Conservation (phyloP, 495 filamentous ascomycete species). For the Usnea hakonensis region DNA sequence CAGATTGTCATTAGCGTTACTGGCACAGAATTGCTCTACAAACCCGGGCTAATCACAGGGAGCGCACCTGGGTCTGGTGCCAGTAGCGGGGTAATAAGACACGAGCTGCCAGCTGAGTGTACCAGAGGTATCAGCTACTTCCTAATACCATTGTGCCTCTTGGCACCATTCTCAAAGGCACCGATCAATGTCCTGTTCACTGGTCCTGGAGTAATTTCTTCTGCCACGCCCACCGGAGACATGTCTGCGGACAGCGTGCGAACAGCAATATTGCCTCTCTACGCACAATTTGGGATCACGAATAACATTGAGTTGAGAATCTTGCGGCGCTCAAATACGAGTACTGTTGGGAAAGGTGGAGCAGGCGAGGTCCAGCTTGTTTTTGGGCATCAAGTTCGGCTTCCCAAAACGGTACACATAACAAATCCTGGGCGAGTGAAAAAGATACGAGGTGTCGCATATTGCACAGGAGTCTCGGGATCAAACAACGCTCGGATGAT, state of each 20-base stretch:
- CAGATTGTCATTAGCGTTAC: constrained; percentile 91
- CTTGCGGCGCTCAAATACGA: constrained; percentile 66
- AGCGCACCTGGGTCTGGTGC: constrained; percentile 59
- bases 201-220: constrained; percentile 90
- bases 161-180: constrained; percentile 88
- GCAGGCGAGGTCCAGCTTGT: constrained; percentile 87
- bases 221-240: constrained; percentile 71
- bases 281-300: constrained; percentile 80
- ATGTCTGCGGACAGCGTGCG: constrained; percentile 87
- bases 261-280: constrained; percentile 84
- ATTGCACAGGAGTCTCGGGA: constrained; percentile 78
- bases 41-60: constrained; percentile 85
- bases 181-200: constrained; percentile 81
- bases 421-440: constrained; percentile 83
- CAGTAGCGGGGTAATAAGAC: constrained; percentile 62
- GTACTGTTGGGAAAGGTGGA: constrained; percentile 63
- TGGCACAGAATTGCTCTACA: constrained; percentile 83
- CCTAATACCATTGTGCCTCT: constrained; percentile 76
- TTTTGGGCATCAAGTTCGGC: constrained; percentile 82
- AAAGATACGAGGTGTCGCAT: constrained; percentile 84
- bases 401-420: constrained; percentile 87
- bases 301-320: constrained; percentile 83
- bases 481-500: constrained; percentile 96
- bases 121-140: constrained; percentile 84
- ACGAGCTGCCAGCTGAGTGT: constrained; percentile 68